A percentile compares a stretch with the other conserved stretches of the same genome.
Conservation (phyloP, 371 early-diverging fungal genomes). For the Umbelopsis sp. region DNA sequence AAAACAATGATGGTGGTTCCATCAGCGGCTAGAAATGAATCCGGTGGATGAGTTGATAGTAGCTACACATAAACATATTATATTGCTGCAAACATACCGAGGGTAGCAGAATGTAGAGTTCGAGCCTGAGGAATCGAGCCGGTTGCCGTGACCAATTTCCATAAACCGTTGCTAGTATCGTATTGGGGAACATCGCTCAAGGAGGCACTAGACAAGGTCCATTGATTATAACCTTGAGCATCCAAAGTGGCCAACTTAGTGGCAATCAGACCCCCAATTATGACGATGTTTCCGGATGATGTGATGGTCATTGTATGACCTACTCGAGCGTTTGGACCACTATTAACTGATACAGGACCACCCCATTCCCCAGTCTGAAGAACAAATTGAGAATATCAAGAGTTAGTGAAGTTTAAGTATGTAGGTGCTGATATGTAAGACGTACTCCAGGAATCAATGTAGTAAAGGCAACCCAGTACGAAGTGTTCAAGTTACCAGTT, state of each 20-base stretch:
- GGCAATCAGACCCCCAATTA: constrained; percentile 23
- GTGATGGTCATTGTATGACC: constrained; percentile 26
- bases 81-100: constrained; percentile 12
- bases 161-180: constrained; percentile 17
- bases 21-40: neutral
- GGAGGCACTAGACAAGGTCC: constrained; percentile 6
- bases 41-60: neutral
- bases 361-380: neutral
- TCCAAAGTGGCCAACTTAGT: neutral
- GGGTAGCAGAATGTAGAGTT: constrained; percentile 24
- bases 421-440: neutral
- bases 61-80: neutral
- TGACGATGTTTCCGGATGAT: constrained; percentile 21
- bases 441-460: constrained; percentile 19
- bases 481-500: constrained; percentile 4
- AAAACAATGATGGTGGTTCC: constrained; percentile 23
- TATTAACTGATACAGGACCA: neutral
- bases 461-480: constrained; percentile 18
- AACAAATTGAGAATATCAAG: neutral
- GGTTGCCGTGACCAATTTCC: constrained; percentile 16
- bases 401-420: no score
- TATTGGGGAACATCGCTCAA: constrained; percentile 22
- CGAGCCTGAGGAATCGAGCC: constrained; percentile 21
- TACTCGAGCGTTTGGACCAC: neutral
- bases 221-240: neutral